Base-by-base conservation (phyloP, 2,329 filamentous ascomycete species). In the Hypoxylon sp. region DNA sequence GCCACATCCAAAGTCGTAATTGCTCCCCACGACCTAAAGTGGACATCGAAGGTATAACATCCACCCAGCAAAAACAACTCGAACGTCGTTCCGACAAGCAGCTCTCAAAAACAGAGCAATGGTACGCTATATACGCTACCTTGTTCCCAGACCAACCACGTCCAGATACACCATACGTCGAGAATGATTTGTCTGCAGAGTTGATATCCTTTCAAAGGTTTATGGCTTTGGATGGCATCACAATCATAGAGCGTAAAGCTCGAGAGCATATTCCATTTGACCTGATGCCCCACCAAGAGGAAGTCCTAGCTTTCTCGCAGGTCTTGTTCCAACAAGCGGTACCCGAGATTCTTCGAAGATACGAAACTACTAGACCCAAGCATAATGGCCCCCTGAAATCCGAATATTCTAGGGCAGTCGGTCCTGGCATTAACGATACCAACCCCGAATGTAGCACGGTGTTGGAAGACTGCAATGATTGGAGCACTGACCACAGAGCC, bases 51-150 rank as follows among this genome's bases (percentile, higher is more conserved):
- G 60, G 60, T 5, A 14, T 69, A 23, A 62, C 63, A 36, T 11
- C 58, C 2, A 32, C 21, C 5, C 63, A 66, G 17, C 63, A 63
- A 25, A 52, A 65, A 36, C 45, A 56, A 32, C 67, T 72, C 5
- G 62, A 70, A 28, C 45, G 56, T 30, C 65, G 63, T 13, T 60
- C 56, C 4, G 52, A 70, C 38, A 63, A 63, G 45, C 61, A 63
- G n/a, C 63, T 70, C 38, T 63, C 67, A 6, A 61, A 63, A 19
- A 51, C 60, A 10, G 62, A 68, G 28, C 67, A 72, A 21, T 72
- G 69, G 69, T 70, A 68, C 45, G 61, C 63, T 13, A 62, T 72
- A 19, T 72, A 66, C 51, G 50, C 51, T 36, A 66, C 67, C 25
- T 45, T 72, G 7, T 72, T 72, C 32, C 67, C 67, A 14, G 63